Evolutionary conservation across 768 basidiomycete genomes (phyloP), one percentile per base, ranked within the genome.

Genomic region (Suillus cothurnatus): DNA sequence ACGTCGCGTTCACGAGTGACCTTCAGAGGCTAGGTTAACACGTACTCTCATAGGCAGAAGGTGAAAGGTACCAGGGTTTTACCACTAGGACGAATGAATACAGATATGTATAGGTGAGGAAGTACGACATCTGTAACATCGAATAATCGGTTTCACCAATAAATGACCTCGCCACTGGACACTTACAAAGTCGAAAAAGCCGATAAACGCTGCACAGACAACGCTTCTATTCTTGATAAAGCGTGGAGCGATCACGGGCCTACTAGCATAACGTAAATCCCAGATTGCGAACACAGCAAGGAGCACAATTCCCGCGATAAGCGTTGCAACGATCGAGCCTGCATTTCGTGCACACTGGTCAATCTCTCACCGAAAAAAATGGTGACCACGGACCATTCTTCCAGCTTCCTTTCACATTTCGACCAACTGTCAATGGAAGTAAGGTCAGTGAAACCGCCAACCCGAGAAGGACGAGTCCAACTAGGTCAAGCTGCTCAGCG

Each of bases 71-170:
- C 85, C 85, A 84, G 47, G 81, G 79, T 67, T 84, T 83, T 23
- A 84, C 82, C 32, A 85, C 78, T 12, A 84, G 64, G 47, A 89
- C 82, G 74, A 87, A 91, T 2, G 88, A 89, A 79, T 86, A 93
- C 21, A 92, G 84, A 71, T 92, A 93, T 12, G 88, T 87, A 75
- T 79, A 89, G 0, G 90, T 88, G 55, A 93, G 81, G 79, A 85
- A 88, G 78, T 85, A 88, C 2, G 87, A 86, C 69, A 85, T 70
- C 87, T 88, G 61, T 7, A 7, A 8, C 8, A 15, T n/a, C 11
- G 28, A n/a, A 60, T 59, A 11, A 39, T 53, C 26, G 21, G 34
- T 64, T 26, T 28, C 28, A 41, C 9, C 23, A 32, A 34, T 19
- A 15, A 61, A 43, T 21, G 32, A 32, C 26, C 36, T 65, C 31